A percentile compares a stretch with the other conserved stretches of the same genome.
Evolutionary conservation across 2,329 filamentous ascomycete genomes (phyloP).

Genomic region (Parastagonospora avenae): DNA sequence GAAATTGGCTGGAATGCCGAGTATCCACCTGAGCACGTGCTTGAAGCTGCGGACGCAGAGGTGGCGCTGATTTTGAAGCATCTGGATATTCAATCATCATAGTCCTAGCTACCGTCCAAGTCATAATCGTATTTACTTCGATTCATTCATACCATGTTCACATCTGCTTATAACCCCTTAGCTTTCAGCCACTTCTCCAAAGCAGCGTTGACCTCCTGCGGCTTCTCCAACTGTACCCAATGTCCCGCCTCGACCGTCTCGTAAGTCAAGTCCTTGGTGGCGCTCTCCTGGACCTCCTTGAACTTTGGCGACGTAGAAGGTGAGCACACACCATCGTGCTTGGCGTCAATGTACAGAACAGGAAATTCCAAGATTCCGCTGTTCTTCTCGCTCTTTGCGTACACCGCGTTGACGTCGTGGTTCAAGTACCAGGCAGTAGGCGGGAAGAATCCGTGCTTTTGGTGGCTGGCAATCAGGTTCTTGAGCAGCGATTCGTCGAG

Average conservation of each 20-base stretch:
- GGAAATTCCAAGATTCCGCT: constrained; percentile 42
- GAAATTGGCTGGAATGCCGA: constrained; percentile 55
- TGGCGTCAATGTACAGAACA: constrained; percentile 48
- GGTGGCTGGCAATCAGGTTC: constrained; percentile 41
- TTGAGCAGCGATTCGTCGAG: constrained; percentile 37
- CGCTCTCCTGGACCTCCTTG: constrained; percentile 42
- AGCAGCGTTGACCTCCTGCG: constrained; percentile 26
- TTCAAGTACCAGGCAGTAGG: constrained; percentile 52
- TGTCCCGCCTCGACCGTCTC: constrained; percentile 50
- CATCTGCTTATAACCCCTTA: background rate
- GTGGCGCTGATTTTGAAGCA: constrained; percentile 51
- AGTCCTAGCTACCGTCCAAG: no score
- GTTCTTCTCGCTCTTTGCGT: constrained; percentile 47
- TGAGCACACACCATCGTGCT: constrained; percentile 47
- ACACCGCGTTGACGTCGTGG: constrained; percentile 50
- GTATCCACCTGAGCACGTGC: constrained; percentile 52
- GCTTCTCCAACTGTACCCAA: constrained; percentile 37
- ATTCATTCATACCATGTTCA: no score
- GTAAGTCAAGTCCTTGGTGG: constrained; percentile 48
- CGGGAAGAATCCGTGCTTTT: constrained; percentile 49
- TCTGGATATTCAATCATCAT: background rate
- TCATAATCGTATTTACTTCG: no score
- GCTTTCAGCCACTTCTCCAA: constrained; percentile 29
- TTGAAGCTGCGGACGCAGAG: constrained; percentile 54
- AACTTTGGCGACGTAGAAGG: constrained; percentile 36